Evolutionary conservation across 345 rosid genomes (phyloP).

Genomic region (Linum trigynum): DNA sequence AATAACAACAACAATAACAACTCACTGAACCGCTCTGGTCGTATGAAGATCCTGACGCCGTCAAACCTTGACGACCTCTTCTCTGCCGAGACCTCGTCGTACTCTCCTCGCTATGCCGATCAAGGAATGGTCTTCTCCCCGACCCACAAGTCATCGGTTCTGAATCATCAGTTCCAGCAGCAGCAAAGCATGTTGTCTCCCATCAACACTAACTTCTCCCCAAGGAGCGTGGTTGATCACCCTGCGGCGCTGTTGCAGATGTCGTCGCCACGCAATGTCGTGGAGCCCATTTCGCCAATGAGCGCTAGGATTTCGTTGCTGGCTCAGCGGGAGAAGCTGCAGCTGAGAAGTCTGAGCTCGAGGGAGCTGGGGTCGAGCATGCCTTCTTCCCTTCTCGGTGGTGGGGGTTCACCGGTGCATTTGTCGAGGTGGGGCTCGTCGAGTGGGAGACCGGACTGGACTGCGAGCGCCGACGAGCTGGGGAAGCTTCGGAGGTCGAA

Average conservation of each 20-base stretch:
- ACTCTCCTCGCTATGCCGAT: constrained; percentile 35
- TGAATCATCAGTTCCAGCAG: constrained; percentile 29
- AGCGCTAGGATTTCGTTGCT: constrained; percentile 34
- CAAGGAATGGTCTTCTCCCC: constrained; percentile 36
- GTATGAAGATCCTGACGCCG: constrained; percentile 37
- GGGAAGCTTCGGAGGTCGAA: constrained; percentile 26
- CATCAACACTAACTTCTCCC: constrained; percentile 35
- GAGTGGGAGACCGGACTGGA: constrained; percentile 50
- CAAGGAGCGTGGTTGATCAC: constrained; percentile 40
- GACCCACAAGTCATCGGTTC: constrained; percentile 33
- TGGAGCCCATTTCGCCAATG: constrained; percentile 54
- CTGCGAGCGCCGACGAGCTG: constrained; percentile 29
- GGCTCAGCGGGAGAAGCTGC: constrained; percentile 55
- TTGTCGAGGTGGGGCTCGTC: constrained; percentile 86
- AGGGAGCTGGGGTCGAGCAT: constrained; percentile 41
- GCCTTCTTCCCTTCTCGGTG: constrained; percentile 15
- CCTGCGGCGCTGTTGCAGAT: constrained; percentile 33
- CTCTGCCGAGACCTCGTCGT: constrained; percentile 24
- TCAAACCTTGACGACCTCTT: constrained; percentile 46
- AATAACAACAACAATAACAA: constrained; percentile 18
- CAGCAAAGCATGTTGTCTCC: constrained; percentile 69
- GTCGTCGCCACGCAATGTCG: constrained; percentile 51
- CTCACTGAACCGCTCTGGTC: constrained; percentile 28
- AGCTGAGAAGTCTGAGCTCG: constrained; percentile 32
- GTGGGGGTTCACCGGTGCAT: constrained; percentile 25